Base-by-base conservation (phyloP, 306 rosid species). In the Dalbergia oliveri region DNA sequence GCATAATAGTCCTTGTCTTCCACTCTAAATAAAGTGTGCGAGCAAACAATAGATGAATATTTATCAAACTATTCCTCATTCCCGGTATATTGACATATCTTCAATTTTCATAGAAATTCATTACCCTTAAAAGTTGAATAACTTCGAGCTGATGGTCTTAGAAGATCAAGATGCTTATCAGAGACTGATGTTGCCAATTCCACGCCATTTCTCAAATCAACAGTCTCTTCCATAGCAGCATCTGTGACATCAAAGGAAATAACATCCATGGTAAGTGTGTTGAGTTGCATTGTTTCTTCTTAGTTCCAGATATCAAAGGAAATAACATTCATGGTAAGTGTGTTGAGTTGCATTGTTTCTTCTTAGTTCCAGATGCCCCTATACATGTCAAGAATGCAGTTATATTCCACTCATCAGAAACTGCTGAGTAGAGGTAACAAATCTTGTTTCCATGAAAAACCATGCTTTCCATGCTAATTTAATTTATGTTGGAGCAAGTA, bases 41-140 rank as follows among this genome's bases (percentile, higher is more conserved):
- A 49, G 57, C 6, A 9, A 71, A 47, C 33, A n/a, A 11, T 60
- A 39, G 12, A 65, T 33, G 54, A 26, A 69, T 35, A 23, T 57
- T 19, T 10, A 33, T 13, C 44, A 63, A 39, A 43, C 43, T 7
- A 12, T 56, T 75, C 21, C 34, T 60, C 51, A 39, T 77, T 66
- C 60, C 45, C 26, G 51, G 21, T 64, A 54, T 44, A 11, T 75
- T n/a, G 33, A 51, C 16, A 34, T 60, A 41, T 62, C 43, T 65
- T 67, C 49, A 41, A 71, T 8, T 73, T 26, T 57, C 66, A 35
- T 13, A 26, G 61, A 51, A 26, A 39, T 19, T 12, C 6, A 16
- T 47, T 73, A 94, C 98, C 98, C 89, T 86, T 89, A 86, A 91
- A 85, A 70, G 85, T 75, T 58, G 98, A 89, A 88, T 85, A 85